Evolutionary conservation across 345 rosid species (phyloP).

Genomic region (Rhizophora mangle): DNA sequence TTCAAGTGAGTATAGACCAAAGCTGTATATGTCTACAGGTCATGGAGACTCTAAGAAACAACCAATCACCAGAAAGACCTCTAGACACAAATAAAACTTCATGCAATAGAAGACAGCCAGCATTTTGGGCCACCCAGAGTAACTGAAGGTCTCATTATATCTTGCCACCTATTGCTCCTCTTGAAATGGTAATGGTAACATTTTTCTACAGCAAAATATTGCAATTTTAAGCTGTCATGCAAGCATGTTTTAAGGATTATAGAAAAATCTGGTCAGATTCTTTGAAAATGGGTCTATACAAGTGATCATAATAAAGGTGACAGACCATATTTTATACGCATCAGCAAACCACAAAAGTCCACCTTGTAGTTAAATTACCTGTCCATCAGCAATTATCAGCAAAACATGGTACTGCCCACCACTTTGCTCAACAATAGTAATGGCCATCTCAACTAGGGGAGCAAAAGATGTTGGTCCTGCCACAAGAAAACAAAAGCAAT

Average conservation of each 20-base stretch:
- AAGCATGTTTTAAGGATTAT: background rate
- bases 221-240: background rate
- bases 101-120: background rate
- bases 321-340: background rate
- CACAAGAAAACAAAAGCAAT: background rate
- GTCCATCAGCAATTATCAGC: conserved; percentile 95
- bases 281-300: background rate
- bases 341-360: background rate
- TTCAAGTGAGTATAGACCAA: background rate
- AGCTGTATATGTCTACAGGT: background rate
- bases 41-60: background rate
- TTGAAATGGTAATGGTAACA: background rate
- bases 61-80: background rate
- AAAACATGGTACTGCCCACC: conserved; percentile 95
- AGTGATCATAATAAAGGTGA: background rate
- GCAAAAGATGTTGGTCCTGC: conserved; percentile 98
- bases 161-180: background rate
- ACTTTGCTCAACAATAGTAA: conserved; percentile 85
- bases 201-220: background rate
- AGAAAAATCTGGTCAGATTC: background rate
- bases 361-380: conserved; percentile 45
- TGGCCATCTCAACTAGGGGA: conserved; percentile 88
- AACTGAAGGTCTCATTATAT: background rate
- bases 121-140: background rate
- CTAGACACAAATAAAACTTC: conserved; percentile 5